Evolutionary conservation across 192 early-diverging fungal genomes (phyloP), one percentile per base, ranked within the genome.

Genomic region (Podila minutissima): DNA sequence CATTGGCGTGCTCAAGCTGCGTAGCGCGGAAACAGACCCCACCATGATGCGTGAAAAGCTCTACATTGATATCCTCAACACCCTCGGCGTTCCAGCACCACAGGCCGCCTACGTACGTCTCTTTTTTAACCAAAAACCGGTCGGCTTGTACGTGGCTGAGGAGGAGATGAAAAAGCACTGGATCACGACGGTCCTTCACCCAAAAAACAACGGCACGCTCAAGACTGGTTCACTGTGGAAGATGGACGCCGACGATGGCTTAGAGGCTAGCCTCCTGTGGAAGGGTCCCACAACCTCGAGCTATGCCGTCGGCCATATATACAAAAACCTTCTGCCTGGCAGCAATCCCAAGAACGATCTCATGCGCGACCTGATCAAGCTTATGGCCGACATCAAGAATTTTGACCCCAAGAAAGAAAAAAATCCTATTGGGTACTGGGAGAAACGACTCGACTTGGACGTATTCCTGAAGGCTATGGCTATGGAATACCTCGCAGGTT

Each of bases 401-500:
- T 86, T 67, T 60, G 38, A 71, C 22, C 69, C 77, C 8, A 48
- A 57, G 5, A 64, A 61, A 7, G 50, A 26, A 8, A 59, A 71
- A 29, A 28, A 71, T 28, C 69, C 67, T 13, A 50, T 86, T 17
- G 59, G 41, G 0, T 61, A 59, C 8, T 86, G 83, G 83, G 41
- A 72, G 5, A 9, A 55, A 28, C n/a, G 66, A 24, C 19, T 86
- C 2, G 83, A 86, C 61, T 33, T 86, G 0, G 67, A 74, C 1
- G 32, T 15, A 19, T 84, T 71, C 73, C 19, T 83, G 46, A 75
- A 55, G 6, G 65, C 59, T 28, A 75, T 83, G 59, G 83, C 81
- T 4, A 72, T 86, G 59, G 83, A 83, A 64, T 81, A 74, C 61
- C 67, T 86, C 20, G 31, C 69, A n/a, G 83, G 79, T 20, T 58